Conservation (phyloP, 805 yeast genomes). For the Wickerhamiella lipophila region DNA sequence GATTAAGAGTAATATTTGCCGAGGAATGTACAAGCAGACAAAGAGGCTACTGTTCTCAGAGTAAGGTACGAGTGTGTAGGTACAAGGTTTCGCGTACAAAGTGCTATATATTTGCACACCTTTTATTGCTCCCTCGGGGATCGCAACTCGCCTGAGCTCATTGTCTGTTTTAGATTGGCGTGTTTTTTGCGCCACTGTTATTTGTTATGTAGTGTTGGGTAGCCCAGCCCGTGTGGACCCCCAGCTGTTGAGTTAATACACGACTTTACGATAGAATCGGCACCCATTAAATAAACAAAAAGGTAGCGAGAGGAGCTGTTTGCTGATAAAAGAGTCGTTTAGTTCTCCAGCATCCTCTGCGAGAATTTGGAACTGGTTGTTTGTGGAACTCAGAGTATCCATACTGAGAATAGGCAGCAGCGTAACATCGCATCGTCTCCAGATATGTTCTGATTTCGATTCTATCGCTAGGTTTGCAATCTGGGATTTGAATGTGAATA, state of each 20-base stretch:
- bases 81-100: too few relatives aligned
- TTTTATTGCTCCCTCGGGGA: too few relatives aligned
- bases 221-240: too few relatives aligned
- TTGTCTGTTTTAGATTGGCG: neutral
- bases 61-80: too few relatives aligned
- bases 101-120: too few relatives aligned
- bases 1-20: too few relatives aligned
- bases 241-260: neutral
- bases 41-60: too few relatives aligned
- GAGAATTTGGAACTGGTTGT: constrained; percentile 11
- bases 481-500: neutral
- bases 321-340: neutral
- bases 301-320: neutral
- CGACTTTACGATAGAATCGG: neutral
- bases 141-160: neutral
- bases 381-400: constrained; percentile 12
- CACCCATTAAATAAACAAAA: constrained; percentile 9
- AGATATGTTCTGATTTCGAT: constrained; percentile 10
- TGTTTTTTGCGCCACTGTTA: too few relatives aligned
- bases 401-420: constrained; percentile 15
- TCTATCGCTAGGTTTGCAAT: neutral
- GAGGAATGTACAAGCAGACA: too few relatives aligned
- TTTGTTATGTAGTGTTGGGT: too few relatives aligned
- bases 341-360: neutral
- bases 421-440: constrained; percentile 19